These are phyloP conservation scores for Camelina laxa DNA, from an alignment of 345 rosid genomes.

Conservation along the genomic window DNA sequence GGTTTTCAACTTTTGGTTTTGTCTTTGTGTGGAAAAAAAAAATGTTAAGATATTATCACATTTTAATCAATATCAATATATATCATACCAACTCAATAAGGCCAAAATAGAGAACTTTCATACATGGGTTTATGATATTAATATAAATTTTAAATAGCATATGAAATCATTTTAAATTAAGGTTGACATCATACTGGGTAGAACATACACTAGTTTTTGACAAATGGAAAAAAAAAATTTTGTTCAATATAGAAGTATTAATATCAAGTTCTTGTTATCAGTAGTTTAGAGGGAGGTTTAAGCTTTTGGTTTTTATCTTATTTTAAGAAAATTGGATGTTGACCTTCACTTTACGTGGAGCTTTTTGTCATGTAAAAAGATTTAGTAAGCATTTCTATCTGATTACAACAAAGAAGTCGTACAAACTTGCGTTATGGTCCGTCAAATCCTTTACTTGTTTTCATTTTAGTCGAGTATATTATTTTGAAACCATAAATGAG, in stretches of 20 bases:
- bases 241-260: not conserved
- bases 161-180: too few relatives aligned
- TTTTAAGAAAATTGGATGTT: not conserved
- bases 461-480: not conserved
- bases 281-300: not conserved
- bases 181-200: not conserved
- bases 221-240: slow-evolving; percentile 4
- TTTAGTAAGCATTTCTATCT: not conserved
- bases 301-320: not conserved
- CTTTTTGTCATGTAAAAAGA: not conserved
- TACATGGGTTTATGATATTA: too few relatives aligned
- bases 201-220: not conserved
- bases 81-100: too few relatives aligned
- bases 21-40: too few relatives aligned
- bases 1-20: too few relatives aligned
- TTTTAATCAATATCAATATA: too few relatives aligned
- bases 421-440: slow-evolving; percentile 2
- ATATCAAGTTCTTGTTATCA: not conserved
- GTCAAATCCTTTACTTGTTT: not conserved
- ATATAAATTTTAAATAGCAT: too few relatives aligned
- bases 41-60: too few relatives aligned
- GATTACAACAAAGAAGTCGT: not conserved
- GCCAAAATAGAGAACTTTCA: too few relatives aligned
- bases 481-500: not conserved
- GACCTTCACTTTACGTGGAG: slow-evolving; percentile 2